Percentiles rank a stretch among this genome's conserved stretches.
Conservation (phyloP, 2,329 filamentous ascomycete genomes). For the Cyphellophora attinorum region DNA sequence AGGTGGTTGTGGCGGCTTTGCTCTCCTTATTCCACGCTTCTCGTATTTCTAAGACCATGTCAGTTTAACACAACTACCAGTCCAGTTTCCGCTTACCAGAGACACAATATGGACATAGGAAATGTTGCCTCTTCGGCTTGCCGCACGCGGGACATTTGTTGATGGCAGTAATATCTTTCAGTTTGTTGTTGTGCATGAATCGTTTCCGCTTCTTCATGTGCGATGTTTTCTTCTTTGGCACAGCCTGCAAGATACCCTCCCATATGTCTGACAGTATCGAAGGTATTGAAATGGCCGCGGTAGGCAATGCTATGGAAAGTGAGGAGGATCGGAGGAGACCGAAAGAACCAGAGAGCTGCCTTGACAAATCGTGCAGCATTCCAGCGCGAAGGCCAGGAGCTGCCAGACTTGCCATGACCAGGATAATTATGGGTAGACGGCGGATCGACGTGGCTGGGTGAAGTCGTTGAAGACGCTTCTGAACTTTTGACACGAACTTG, state of each 20-base stretch:
- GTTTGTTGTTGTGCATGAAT: conserved; percentile 88
- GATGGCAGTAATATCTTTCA: conserved; percentile 80
- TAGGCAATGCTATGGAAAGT: conserved; percentile 50
- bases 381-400: not conserved
- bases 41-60: conserved; percentile 29
- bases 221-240: conserved; percentile 98
- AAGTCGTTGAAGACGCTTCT: too few species aligned
- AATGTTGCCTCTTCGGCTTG: conserved; percentile 75
- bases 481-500: too few species aligned
- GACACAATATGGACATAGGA: conserved; percentile 80
- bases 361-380: not conserved
- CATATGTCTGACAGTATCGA: conserved; percentile 72
- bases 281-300: conserved; percentile 53
- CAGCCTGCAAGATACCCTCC: conserved; percentile 84
- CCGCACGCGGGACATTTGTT: conserved; percentile 89
- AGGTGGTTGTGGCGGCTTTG: conserved; percentile 5
- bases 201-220: conserved; percentile 90
- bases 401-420: not conserved
- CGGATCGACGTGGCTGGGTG: too few species aligned
- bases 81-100: conserved; percentile 47
- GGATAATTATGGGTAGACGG: too few species aligned
- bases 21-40: conserved; percentile 32
- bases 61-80: not conserved
- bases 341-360: not conserved
- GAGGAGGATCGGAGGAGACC: conserved; percentile 19